A percentile compares a stretch with the other conserved stretches of the same genome.
Conservation (phyloP, 352 stramenopile species). For the Phytophthora constricta region DNA sequence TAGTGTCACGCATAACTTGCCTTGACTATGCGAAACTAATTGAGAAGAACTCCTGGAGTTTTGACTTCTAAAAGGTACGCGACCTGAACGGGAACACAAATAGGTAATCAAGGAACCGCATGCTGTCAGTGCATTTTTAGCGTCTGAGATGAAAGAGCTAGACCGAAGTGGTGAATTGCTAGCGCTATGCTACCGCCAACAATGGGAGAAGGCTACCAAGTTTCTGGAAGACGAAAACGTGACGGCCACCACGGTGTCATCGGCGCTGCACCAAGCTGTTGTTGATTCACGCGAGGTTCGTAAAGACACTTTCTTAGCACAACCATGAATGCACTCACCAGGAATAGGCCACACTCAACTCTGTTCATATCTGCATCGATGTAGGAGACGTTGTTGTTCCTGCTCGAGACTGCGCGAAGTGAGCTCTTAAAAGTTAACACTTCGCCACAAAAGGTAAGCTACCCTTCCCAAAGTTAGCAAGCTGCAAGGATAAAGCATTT, state of each 20-base stretch:
- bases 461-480: too few species aligned
- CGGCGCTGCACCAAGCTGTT: constrained; percentile 36
- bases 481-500: too few species aligned
- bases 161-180: constrained; percentile 49
- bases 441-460: constrained; percentile 34
- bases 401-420: constrained; percentile 11
- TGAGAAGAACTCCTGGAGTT: too few species aligned
- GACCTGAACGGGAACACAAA: too few species aligned
- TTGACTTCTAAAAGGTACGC: too few species aligned
- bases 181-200: constrained; percentile 43
- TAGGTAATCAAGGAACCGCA: too few species aligned
- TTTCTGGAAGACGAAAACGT: constrained; percentile 21
- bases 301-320: neutral
- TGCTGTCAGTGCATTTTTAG: too few species aligned
- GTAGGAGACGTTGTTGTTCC: constrained; percentile 29
- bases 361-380: neutral
- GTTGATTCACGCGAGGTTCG: constrained; percentile 30
- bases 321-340: too few species aligned
- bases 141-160: constrained; percentile 32
- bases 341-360: too few species aligned
- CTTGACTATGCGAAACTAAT: too few species aligned
- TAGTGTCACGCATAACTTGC: too few species aligned
- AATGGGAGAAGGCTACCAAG: constrained; percentile 38
- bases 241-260: constrained; percentile 26
- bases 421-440: constrained; percentile 31